Evolutionary conservation across 2,329 filamentous ascomycete species (phyloP), one percentile per base, ranked within the genome.

Genomic region (Aspergillus ochraceus): DNA sequence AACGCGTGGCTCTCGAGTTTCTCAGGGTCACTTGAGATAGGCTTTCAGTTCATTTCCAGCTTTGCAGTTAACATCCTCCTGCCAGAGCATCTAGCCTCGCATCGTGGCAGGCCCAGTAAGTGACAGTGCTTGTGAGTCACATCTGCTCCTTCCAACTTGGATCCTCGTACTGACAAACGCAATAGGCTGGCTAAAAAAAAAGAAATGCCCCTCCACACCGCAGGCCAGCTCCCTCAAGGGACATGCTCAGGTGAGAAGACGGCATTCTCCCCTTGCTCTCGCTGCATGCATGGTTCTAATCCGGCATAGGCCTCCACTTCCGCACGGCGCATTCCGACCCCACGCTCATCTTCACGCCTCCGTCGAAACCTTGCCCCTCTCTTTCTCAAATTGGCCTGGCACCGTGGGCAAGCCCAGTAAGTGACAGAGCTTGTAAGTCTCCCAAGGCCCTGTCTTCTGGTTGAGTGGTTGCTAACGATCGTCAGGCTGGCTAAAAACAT

Each of bases 61-160:
- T 49, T 29, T n/a, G 6, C n/a, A 36, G n/a, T 22, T 24, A 14
- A 14, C 45, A 49, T 36, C 26, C 20, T 29, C n/a, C 22, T 50
- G 17, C 9, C n/a, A 51, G 49, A 29, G 29, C 32, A 49, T 46
- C 52, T 49, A 46, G 55, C 56, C 60, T 60, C 36, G 60, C 56
- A 53, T 42, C 54, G 64, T 54, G 65, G 60, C 60, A 49, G 47
- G 63, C 53, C 62, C 64, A 67, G 65, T 66, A 60, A 60, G 57
- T 59, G 58, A 63, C 60, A 64, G 62, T 60, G 52, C 54, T 58
- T 63, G 62, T 64, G 55, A 54, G 62, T 57, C 6, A 10, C 22
- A 12, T 42, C 36, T 14, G 36, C 46, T 14, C 19, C 14, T 42
- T 17, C 26, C 12, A 11, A 12, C 29, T 47, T 12, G 9, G 2